These are phyloP conservation scores for Plantago ovata DNA, from an alignment of 257 asterid species.

Conservation along the genomic window DNA sequence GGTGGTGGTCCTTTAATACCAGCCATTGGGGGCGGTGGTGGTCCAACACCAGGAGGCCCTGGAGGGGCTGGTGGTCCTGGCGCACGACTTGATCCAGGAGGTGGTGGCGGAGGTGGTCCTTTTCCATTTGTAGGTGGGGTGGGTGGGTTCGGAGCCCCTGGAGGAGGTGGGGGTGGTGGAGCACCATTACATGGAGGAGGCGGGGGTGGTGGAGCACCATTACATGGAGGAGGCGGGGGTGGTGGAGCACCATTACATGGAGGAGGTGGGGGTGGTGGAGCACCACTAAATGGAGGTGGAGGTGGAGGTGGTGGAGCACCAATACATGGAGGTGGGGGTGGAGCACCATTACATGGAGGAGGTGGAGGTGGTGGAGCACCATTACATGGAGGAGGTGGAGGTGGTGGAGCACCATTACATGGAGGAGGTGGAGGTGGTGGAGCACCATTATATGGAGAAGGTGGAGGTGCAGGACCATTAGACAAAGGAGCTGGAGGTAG, in stretches of 20 bases:
- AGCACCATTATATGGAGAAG: constrained; percentile 38
- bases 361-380: constrained; percentile 24
- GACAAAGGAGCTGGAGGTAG: constrained; percentile 49
- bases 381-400: constrained; percentile 17
- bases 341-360: neutral
- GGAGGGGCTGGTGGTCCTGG: constrained; percentile 44
- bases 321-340: constrained; percentile 20
- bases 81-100: constrained; percentile 21
- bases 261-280: constrained; percentile 41
- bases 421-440: constrained; percentile 52
- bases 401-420: constrained; percentile 15
- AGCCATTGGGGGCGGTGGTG: constrained; percentile 22
- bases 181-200: constrained; percentile 18
- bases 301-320: constrained; percentile 33
- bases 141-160: constrained; percentile 12
- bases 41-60: constrained; percentile 12
- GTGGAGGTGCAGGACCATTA: constrained; percentile 39
- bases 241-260: constrained; percentile 36
- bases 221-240: too few species aligned
- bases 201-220: constrained; percentile 18
- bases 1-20: constrained; percentile 48
- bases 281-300: constrained; percentile 40
- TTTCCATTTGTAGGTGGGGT: constrained; percentile 19
- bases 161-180: constrained; percentile 38
- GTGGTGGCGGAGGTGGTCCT: constrained; percentile 22